Conservation (phyloP, 2,329 filamentous ascomycete species). For the Neoarthrinium moseri region DNA sequence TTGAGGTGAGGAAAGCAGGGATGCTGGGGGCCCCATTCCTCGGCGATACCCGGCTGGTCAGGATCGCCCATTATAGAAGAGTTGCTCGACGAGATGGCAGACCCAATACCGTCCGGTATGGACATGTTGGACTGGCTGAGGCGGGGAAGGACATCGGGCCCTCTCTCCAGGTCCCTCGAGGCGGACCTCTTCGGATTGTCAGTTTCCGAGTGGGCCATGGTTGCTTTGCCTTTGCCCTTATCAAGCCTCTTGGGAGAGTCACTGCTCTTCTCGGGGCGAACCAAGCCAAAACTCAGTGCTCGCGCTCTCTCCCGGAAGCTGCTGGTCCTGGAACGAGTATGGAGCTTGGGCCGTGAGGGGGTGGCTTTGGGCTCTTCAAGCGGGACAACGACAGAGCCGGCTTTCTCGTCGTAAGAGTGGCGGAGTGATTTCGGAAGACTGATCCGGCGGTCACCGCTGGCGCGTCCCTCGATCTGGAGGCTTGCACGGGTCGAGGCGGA, state of each 20-base stretch:
- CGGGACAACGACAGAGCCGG: constrained; percentile 28
- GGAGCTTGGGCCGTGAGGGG: constrained; percentile 16
- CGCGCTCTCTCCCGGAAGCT: constrained; percentile 23
- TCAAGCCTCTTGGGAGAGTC: constrained; percentile 28
- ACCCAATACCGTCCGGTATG: constrained; percentile 50
- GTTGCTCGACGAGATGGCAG: constrained; percentile 53
- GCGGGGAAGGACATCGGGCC: constrained; percentile 44
- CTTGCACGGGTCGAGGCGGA: constrained; percentile 44
- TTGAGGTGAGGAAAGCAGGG: constrained; percentile 94
- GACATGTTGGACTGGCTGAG: constrained; percentile 45
- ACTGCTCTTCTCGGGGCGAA: constrained; percentile 18
- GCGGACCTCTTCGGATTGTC: constrained; percentile 35
- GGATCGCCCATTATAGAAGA: constrained; percentile 63
- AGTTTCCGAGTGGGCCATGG: constrained; percentile 40
- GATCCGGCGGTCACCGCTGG: constrained; percentile 45
- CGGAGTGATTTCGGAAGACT: constrained; percentile 54
- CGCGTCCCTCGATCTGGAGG: constrained; percentile 47
- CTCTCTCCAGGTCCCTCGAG: constrained; percentile 55
- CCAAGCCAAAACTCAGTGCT: constrained; percentile 28
- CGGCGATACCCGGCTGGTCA: constrained; percentile 64
- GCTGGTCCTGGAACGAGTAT: constrained; percentile 16
- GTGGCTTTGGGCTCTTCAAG: constrained; percentile 21
- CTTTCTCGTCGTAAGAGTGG: constrained; percentile 52
- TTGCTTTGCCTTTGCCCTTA: constrained; percentile 51
- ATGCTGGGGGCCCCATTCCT: constrained; percentile 90